These are phyloP conservation scores for Ephemerocybe angulata DNA, from an alignment of 768 basidiomycete genomes.

Conservation along the genomic window DNA sequence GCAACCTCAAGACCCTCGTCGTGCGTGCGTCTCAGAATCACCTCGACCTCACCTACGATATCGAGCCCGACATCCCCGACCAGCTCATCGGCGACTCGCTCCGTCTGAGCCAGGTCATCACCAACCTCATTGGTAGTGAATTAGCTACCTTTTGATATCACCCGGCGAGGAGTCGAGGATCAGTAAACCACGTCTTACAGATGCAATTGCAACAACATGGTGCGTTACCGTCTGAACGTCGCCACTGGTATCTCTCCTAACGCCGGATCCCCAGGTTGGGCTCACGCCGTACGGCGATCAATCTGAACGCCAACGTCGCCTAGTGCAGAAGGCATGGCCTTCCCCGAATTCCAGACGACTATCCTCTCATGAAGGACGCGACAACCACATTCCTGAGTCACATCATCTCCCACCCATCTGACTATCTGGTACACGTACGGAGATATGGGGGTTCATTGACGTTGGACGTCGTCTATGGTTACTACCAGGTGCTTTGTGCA, in stretches of 20 bases:
- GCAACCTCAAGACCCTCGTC: constrained; percentile 95
- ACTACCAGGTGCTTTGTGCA: too few species aligned
- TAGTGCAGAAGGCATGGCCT: constrained; percentile 61
- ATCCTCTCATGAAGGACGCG: constrained; percentile 53
- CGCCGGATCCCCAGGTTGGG: constrained; percentile 39
- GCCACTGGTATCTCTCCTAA: constrained; percentile 7
- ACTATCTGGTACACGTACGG: constrained; percentile 34
- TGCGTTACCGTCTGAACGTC: constrained; percentile 21
- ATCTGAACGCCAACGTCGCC: constrained; percentile 59
- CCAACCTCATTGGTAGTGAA: constrained; percentile 86
- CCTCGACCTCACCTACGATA: constrained; percentile 92
- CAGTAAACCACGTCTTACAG: too few species aligned
- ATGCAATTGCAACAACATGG: constrained; percentile 68
- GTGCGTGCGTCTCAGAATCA: constrained; percentile 97
- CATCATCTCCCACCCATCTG: constrained; percentile 43
- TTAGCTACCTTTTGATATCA: too few species aligned
- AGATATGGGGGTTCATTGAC: constrained; percentile 61
- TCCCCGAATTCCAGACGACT: constrained; percentile 50
- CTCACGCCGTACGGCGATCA: constrained; percentile 66
- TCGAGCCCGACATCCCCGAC: constrained; percentile 94
- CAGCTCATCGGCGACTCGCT: constrained; percentile 96
- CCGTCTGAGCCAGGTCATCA: constrained; percentile 91
- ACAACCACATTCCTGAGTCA: constrained; percentile 56
- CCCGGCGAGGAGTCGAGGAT: too few species aligned
- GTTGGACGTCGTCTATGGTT: constrained; percentile 60